Conservation (phyloP, 352 stramenopile species). For the Aphanomyces astaci region DNA sequence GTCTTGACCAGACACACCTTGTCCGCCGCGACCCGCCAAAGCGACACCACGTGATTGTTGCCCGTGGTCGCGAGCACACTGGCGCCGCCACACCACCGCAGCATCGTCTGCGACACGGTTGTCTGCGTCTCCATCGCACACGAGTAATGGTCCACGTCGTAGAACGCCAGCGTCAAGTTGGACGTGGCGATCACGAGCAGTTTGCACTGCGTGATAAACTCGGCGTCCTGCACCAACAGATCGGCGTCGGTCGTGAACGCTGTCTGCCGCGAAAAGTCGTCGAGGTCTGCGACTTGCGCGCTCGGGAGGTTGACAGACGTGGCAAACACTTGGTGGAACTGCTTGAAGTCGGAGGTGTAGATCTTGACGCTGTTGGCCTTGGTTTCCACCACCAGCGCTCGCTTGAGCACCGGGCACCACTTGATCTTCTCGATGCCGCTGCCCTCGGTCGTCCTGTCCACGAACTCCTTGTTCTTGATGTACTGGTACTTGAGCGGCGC, state of each 20-base stretch:
- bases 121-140: slow-evolving; percentile 31
- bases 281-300: neutral
- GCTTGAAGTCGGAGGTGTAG: slow-evolving; percentile 31
- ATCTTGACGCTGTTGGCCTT: slow-evolving; percentile 59
- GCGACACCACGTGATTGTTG: slow-evolving; percentile 61
- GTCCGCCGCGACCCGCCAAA: slow-evolving; percentile 43
- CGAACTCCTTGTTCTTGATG: slow-evolving; percentile 42
- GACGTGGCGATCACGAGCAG: slow-evolving; percentile 63
- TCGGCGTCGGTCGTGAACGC: slow-evolving; percentile 1
- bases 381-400: slow-evolving; percentile 60
- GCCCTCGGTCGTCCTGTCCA: slow-evolving; percentile 52
- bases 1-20: slow-evolving; percentile 35
- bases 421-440: slow-evolving; percentile 59
- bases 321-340: slow-evolving; percentile 3
- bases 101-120: slow-evolving; percentile 44
- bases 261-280: neutral
- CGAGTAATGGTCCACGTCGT: slow-evolving; percentile 53
- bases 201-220: slow-evolving; percentile 50
- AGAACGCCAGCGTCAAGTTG: slow-evolving; percentile 79
- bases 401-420: slow-evolving; percentile 52
- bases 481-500: slow-evolving; percentile 63
- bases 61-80: slow-evolving; percentile 48
- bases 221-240: slow-evolving; percentile 58
- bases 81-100: slow-evolving; percentile 55
- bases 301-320: neutral